Evolutionary conservation across 1,284 basidiomycete species (phyloP).

Genomic region (Ganoderma boninense): DNA sequence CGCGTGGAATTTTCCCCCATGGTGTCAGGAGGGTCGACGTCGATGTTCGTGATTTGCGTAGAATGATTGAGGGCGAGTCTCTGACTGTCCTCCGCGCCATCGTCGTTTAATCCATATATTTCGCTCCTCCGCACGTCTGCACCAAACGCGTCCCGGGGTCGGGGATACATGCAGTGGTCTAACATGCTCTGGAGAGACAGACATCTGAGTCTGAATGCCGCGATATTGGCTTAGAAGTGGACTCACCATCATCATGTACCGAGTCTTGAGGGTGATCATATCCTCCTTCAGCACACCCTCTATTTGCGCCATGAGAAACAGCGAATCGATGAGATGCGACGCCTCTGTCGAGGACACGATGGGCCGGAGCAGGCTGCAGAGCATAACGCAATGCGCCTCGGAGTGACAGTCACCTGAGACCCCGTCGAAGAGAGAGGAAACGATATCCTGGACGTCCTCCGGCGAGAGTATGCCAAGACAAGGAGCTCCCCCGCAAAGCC

Average conservation of each 20-base stretch:
- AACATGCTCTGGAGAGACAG: slow-evolving; percentile 30
- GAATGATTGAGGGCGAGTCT: neutral
- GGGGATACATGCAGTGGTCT: slow-evolving; percentile 35
- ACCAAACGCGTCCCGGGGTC: slow-evolving; percentile 38
- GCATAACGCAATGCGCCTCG: slow-evolving; percentile 29
- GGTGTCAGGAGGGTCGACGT: neutral
- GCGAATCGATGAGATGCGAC: slow-evolving; percentile 31
- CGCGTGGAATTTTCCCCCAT: slow-evolving; percentile 8
- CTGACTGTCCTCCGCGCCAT: neutral
- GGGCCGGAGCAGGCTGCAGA: slow-evolving; percentile 36
- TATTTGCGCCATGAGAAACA: slow-evolving; percentile 27
- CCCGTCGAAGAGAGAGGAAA: slow-evolving; percentile 31
- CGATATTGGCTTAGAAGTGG: neutral
- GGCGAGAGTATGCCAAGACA: slow-evolving; percentile 34
- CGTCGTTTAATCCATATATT: slow-evolving; percentile 35
- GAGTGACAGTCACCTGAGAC: slow-evolving; percentile 28
- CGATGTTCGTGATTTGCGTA: neutral
- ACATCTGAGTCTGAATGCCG: neutral
- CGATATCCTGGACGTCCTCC: slow-evolving; percentile 35
- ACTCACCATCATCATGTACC: slow-evolving; percentile 41
- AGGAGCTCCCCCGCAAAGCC: slow-evolving; percentile 38
- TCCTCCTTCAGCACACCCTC: slow-evolving; percentile 37
- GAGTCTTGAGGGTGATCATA: slow-evolving; percentile 35
- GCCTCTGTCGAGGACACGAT: slow-evolving; percentile 37
- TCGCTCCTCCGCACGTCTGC: slow-evolving; percentile 35